Percentiles rank a stretch among this genome's conserved stretches.
phyloP scores from a whole-genome alignment of 352 stramenopile species.

The Phytopythium chamaehyphon region DNA sequence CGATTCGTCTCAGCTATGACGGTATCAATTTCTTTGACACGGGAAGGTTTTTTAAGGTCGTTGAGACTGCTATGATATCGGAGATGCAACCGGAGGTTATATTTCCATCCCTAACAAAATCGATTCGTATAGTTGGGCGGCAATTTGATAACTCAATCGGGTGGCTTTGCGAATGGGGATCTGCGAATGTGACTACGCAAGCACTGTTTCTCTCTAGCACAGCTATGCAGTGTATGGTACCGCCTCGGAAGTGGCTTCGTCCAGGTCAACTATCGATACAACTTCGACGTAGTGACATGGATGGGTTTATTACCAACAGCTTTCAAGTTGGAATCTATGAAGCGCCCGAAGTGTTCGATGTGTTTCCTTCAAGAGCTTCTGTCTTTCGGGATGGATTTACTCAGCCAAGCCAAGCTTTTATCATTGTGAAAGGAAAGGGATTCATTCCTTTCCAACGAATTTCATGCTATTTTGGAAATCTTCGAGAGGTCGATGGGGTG shows the following conservation, averaged over 20 bases:
- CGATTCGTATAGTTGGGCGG: constrained; percentile 16
- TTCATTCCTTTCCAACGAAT: constrained; percentile 38
- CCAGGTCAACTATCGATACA: constrained; percentile 11
- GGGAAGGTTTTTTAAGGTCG: constrained; percentile 24
- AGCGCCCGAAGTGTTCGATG: constrained; percentile 27
- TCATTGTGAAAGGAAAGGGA: constrained; percentile 33
- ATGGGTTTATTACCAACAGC: constrained; percentile 20
- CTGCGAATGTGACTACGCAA: constrained; percentile 21
- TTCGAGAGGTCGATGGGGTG: constrained; percentile 16
- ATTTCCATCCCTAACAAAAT: constrained; percentile 16
- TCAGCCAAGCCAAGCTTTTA: background rate
- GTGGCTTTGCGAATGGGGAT: constrained; percentile 24
- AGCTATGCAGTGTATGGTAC: constrained; percentile 17
- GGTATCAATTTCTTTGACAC: constrained; percentile 24
- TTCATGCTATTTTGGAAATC: constrained; percentile 28
- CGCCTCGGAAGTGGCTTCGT: constrained; percentile 6
- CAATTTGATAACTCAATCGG: constrained; percentile 15
- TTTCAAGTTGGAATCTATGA: constrained; percentile 20
- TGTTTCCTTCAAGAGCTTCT: no score
- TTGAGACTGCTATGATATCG: constrained; percentile 16
- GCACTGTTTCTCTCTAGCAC: constrained; percentile 16
- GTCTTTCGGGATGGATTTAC: no score
- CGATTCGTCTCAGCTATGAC: constrained; percentile 26
- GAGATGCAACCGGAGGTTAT: constrained; percentile 15
- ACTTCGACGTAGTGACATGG: constrained; percentile 11